phyloP scores from a whole-genome alignment of 495 filamentous ascomycete genomes.

The Lasiosphaeris hirsuta region DNA sequence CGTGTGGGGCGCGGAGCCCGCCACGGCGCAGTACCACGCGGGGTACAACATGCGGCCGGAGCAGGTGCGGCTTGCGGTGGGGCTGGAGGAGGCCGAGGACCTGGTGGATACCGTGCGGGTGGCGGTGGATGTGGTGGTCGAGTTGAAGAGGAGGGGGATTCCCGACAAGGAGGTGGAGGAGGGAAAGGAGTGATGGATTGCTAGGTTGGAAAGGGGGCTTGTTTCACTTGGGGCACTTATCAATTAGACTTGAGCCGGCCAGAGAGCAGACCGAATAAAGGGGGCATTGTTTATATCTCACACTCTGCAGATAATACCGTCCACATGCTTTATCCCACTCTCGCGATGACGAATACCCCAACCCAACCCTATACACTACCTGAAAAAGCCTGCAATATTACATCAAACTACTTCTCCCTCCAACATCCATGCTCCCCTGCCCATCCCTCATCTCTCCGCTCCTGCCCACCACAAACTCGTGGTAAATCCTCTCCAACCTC shows the following conservation, averaged over 20 bases:
- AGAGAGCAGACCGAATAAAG: too few relatives aligned
- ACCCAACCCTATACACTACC: too few relatives aligned
- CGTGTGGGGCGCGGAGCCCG: conserved; percentile 30
- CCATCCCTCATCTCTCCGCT: conserved; percentile 94
- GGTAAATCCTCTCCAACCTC: conserved; percentile 76
- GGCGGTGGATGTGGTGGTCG: conserved; percentile 21
- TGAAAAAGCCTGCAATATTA: too few relatives aligned
- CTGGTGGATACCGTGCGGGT: conserved; percentile 32
- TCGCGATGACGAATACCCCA: background rate
- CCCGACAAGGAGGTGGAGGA: background rate
- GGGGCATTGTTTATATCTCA: too few relatives aligned
- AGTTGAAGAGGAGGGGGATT: background rate
- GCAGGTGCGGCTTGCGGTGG: conserved; percentile 40
- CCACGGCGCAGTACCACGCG: conserved; percentile 20
- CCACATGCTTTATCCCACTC: too few relatives aligned
- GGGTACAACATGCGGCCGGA: conserved; percentile 29
- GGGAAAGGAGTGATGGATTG: background rate
- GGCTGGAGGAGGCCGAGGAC: conserved; percentile 38
- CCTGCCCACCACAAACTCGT: conserved; percentile 84
- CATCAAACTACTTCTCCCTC: conserved; percentile 91
- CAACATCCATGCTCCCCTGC: conserved; percentile 84
- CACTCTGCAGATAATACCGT: too few relatives aligned
- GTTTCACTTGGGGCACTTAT: too few relatives aligned
- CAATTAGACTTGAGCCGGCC: too few relatives aligned
- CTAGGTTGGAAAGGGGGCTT: background rate